Conservation (phyloP, 148 eudicot species). For the Vaccinium macrocarpon region DNA sequence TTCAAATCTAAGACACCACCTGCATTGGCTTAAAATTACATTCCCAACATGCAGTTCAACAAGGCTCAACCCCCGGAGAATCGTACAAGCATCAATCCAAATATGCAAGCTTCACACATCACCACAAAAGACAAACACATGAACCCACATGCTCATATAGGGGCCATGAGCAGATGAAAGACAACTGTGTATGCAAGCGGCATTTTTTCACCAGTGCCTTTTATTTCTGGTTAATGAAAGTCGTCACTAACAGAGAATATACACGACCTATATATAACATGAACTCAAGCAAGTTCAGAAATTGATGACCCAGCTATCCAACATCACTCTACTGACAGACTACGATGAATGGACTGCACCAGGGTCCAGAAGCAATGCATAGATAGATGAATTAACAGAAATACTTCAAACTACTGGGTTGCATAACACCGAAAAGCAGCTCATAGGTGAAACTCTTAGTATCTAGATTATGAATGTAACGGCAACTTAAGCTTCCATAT, state of each 20-base stretch:
- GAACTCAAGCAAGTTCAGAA: neutral
- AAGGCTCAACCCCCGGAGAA: neutral
- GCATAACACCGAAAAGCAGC: neutral
- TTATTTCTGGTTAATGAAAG: neutral
- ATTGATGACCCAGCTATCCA: neutral
- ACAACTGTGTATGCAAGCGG: neutral
- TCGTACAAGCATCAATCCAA: neutral
- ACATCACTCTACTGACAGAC: neutral
- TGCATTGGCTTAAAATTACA: neutral
- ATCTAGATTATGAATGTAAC: neutral
- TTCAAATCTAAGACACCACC: neutral
- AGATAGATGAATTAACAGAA: neutral
- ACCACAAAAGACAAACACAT: no score
- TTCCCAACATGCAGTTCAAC: neutral
- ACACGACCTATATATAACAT: neutral
- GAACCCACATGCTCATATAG: neutral
- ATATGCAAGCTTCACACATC: neutral
- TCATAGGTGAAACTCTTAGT: neutral
- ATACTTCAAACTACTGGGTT: neutral
- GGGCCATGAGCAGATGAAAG: neutral
- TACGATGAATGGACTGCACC: neutral
- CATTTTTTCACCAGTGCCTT: neutral
- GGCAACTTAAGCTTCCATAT: neutral
- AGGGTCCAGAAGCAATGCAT: neutral
- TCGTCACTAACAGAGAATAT: neutral